Percentiles rank a stretch among this genome's conserved stretches.
Conservation (phyloP, 257 asterid species). For the Salvia rosmarinus region DNA sequence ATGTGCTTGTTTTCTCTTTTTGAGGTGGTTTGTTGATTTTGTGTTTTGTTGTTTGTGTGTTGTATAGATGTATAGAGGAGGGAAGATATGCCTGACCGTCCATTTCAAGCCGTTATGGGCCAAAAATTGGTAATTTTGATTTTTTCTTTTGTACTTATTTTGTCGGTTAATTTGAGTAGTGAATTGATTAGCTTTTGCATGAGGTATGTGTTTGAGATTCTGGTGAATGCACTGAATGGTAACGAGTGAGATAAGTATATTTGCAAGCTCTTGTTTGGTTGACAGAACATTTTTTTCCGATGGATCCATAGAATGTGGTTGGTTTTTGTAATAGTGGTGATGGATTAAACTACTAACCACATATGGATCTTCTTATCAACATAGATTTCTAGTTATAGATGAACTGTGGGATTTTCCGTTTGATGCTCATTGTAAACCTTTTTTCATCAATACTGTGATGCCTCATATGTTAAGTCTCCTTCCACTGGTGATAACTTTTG, state of each 20-base stretch:
- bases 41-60: too few relatives aligned
- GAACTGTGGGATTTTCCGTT: background rate
- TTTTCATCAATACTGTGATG: background rate
- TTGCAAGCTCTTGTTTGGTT: background rate
- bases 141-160: background rate
- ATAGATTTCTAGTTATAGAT: background rate
- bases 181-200: constrained; percentile 6
- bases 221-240: too few relatives aligned
- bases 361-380: background rate
- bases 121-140: constrained; percentile 62
- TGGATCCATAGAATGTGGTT: background rate
- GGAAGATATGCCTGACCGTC: constrained; percentile 91
- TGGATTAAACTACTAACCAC: background rate
- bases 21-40: constrained; percentile 7
- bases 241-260: background rate
- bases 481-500: background rate
- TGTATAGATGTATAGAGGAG: constrained; percentile 93
- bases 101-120: constrained; percentile 99
- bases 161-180: constrained; percentile 7
- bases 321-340: background rate
- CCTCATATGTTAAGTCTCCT: background rate
- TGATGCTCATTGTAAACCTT: too few relatives aligned
- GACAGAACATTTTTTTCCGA: background rate
- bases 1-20: background rate
- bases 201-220: background rate